Evolutionary conservation across 164 flowering plant genomes (phyloP), one percentile per base, ranked within the genome.

Genomic region (Berberis vulgaris): DNA sequence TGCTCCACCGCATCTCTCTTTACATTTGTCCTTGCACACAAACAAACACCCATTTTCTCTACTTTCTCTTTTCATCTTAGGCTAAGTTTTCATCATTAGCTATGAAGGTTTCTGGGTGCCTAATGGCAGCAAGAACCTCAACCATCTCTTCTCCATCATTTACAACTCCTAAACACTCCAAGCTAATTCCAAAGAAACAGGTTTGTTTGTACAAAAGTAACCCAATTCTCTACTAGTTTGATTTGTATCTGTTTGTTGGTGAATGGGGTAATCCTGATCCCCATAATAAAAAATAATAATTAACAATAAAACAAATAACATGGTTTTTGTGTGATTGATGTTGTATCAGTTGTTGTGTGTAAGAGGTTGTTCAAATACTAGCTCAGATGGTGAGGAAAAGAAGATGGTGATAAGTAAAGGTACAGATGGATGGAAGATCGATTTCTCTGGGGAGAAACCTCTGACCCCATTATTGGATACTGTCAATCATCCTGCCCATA

Each of bases 401-500:
- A 80, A 77, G 69, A 53, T 69, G 73, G 44, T 54, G 66, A 65
- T 70, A 8, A 65, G 68, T 70, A 77, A 70, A 65, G 88, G 72
- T 60, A 77, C 69, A 7, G 79, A 77, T 38, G 79, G 68, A 7
- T 74, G 85, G 86, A 81, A 74, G 65, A 84, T 82, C 52, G 85
- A 87, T 67, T 86, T 73, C 70, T 74, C 89, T 0, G 81, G 74
- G 61, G 86, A 79, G 63, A 93, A 81, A 65, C 98, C 94, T 1
- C 63, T 65, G 1, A 93, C 98, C 1, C 98, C 98, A 26, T 74
- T 93, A 63, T 70, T 93, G 69, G 96, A 89, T 67, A 89, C 91
- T 7, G 73, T 93, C 68, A 88, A 83, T 65, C 85, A 76, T 70
- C 98, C 98, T 6, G 61, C 68, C 41, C 94, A 89, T 60, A 85